A percentile compares a stretch with the other conserved stretches of the same genome.
Conservation (phyloP, 148 eudicot genomes). For the Vaccinium vitisidaea region DNA sequence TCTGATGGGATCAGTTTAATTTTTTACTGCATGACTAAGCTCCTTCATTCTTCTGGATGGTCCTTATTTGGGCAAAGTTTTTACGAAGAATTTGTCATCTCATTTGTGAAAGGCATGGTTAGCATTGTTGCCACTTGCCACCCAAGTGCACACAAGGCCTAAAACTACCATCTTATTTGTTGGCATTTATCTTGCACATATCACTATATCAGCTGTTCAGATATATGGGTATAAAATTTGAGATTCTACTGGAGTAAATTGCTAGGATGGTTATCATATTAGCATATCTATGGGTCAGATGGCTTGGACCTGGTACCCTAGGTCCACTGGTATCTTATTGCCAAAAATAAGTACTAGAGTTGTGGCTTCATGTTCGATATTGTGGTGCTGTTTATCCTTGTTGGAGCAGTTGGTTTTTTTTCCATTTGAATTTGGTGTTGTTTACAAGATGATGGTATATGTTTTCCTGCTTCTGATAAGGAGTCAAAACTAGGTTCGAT, state of each 20-base stretch:
- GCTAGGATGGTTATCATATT: background rate
- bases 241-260: background rate
- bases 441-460: too few relatives aligned
- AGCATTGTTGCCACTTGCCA: too few relatives aligned
- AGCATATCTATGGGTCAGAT: conserved; percentile 5
- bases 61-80: background rate
- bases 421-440: too few relatives aligned
- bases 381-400: background rate
- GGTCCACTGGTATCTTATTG: background rate
- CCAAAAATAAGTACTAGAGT: background rate
- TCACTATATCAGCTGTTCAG: background rate
- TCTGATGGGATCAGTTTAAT: background rate
- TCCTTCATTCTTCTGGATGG: background rate
- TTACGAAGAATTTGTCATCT: background rate
- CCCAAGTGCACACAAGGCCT: background rate
- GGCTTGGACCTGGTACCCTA: background rate
- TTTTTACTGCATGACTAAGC: background rate
- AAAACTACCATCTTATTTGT: background rate
- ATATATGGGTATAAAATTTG: background rate
- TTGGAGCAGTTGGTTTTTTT: too few relatives aligned
- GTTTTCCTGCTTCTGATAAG: too few relatives aligned
- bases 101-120: background rate
- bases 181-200: background rate
- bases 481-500: too few relatives aligned
- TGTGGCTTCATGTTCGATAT: background rate